Percentiles rank a stretch among this genome's conserved stretches.
These are phyloP conservation scores for Carex myosuroides DNA, from an alignment of 176 grass and related monocot species.

Conservation along the genomic window DNA sequence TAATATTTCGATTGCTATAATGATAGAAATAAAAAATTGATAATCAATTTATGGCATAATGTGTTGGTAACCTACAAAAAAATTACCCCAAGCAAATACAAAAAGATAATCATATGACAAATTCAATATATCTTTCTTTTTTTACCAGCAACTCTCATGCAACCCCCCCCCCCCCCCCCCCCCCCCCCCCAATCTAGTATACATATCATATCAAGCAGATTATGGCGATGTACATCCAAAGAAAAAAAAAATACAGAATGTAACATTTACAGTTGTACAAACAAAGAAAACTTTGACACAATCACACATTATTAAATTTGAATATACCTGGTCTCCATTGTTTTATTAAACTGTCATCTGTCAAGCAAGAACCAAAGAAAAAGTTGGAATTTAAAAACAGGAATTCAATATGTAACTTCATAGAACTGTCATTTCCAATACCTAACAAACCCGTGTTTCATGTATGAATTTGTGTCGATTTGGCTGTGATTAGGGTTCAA, in stretches of 20 bases:
- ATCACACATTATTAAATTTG: neutral
- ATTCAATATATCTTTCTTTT: too few relatives aligned
- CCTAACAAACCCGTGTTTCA: neutral
- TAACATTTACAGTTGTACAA: neutral
- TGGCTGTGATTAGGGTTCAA: neutral
- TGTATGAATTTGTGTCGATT: neutral
- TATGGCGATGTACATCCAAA: neutral
- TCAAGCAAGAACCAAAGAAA: neutral
- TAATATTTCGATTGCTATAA: too few relatives aligned
- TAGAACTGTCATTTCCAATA: neutral
- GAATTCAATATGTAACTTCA: neutral
- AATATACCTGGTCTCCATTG: neutral
- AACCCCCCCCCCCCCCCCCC: too few relatives aligned
- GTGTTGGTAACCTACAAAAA: too few relatives aligned
- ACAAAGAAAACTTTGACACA: neutral
- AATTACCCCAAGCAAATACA: too few relatives aligned
- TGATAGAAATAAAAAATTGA: too few relatives aligned
- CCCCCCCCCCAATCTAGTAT: neutral
- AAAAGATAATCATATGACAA: too few relatives aligned
- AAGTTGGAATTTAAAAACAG: neutral
- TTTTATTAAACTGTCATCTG: neutral
- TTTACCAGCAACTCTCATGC: too few relatives aligned
- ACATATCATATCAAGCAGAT: neutral
- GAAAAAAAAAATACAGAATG: neutral
- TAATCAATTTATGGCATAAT: too few relatives aligned